A percentile compares a stretch with the other conserved stretches of the same genome.
Conservation (phyloP, 495 filamentous ascomycete species). For the Cladorrhinum samala region DNA sequence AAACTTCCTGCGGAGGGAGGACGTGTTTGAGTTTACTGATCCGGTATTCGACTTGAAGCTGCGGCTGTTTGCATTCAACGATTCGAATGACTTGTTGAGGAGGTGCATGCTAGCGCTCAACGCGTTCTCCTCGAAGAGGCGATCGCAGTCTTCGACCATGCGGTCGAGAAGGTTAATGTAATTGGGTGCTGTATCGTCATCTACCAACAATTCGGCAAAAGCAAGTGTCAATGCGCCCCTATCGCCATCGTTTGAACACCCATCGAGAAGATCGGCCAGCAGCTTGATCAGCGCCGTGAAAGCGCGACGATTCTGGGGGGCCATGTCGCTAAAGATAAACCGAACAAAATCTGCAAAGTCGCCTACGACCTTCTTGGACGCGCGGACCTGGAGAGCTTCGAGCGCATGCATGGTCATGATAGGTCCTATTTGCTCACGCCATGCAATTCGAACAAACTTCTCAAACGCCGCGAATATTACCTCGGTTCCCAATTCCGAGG, state of each 20-base stretch:
- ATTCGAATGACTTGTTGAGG: constrained; percentile 35
- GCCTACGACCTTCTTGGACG: constrained; percentile 62
- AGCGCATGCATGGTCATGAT: constrained; percentile 62
- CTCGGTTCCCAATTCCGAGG: constrained; percentile 73
- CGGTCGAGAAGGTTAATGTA: constrained; percentile 89
- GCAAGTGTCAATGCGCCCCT: constrained; percentile 83
- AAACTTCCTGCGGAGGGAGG: constrained; percentile 77
- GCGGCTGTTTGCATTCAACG: constrained; percentile 39
- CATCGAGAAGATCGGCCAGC: constrained; percentile 82
- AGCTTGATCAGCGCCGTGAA: constrained; percentile 79
- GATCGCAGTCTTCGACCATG: constrained; percentile 85
- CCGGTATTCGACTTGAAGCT: constrained; percentile 43
- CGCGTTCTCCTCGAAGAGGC: constrained; percentile 67
- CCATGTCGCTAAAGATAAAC: constrained; percentile 67
- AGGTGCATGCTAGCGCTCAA: constrained; percentile 36
- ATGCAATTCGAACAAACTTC: constrained; percentile 84
- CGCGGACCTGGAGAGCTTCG: constrained; percentile 64
- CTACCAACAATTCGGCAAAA: constrained; percentile 81
- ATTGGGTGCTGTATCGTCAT: constrained; percentile 68
- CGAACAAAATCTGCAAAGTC: constrained; percentile 87
- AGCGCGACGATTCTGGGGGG: constrained; percentile 87
- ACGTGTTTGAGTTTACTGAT: constrained; percentile 59
- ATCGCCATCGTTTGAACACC: constrained; percentile 90
- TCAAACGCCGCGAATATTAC: constrained; percentile 92
- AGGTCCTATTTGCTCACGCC: constrained; percentile 82